Percentiles rank a stretch among this genome's conserved stretches.
Evolutionary conservation across 495 filamentous ascomycete genomes (phyloP).

Genomic region (Aspergillus haitiensis): DNA sequence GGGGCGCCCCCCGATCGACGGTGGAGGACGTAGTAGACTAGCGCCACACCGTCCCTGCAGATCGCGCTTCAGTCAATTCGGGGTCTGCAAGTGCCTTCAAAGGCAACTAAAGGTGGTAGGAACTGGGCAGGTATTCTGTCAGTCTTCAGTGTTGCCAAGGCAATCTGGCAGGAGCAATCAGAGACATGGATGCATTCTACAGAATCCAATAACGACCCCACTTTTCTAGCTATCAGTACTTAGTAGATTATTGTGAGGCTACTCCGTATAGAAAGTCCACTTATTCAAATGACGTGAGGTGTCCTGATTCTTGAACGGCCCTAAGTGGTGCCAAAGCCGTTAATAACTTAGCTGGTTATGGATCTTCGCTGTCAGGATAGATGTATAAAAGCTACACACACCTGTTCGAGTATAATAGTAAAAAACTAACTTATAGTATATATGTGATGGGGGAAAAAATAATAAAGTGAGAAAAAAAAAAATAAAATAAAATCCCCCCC

Average conservation of each 20-base stretch:
- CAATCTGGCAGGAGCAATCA: no score
- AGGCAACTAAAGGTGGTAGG: no score
- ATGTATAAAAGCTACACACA: neutral
- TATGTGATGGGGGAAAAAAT: neutral
- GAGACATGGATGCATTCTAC: neutral
- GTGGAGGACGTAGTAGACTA: no score
- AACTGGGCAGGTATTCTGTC: no score
- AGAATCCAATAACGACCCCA: no score
- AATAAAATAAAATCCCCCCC: neutral
- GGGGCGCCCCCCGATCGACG: no score
- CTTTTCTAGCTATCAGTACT: no score
- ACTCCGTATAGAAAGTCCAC: neutral
- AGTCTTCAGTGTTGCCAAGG: no score
- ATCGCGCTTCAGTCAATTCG: constrained; percentile 8
- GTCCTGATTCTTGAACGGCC: neutral
- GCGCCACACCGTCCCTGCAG: constrained; percentile 17
- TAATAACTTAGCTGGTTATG: neutral
- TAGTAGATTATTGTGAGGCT: no score
- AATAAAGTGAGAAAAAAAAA: neutral
- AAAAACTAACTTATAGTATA: neutral
- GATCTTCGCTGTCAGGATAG: neutral
- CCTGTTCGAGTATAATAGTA: no score
- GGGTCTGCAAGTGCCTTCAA: no score
- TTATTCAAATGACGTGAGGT: neutral
- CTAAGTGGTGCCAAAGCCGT: neutral